These are phyloP conservation scores for Begonia fuchsioides DNA, from an alignment of 306 rosid genomes.

Conservation along the genomic window DNA sequence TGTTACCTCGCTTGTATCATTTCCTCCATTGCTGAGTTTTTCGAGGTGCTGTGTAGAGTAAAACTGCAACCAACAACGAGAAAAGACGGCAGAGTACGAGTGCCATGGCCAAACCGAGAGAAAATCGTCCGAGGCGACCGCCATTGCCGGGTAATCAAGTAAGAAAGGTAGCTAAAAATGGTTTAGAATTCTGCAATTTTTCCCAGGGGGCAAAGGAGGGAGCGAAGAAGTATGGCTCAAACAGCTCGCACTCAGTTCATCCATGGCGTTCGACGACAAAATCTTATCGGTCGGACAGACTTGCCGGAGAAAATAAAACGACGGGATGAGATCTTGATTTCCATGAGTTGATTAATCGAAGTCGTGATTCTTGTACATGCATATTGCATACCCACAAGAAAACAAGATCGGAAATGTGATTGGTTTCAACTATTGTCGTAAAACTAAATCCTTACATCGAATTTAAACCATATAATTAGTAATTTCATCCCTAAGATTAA, in stretches of 20 bases:
- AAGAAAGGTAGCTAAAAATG: constrained; percentile 29
- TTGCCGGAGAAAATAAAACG: constrained; percentile 15
- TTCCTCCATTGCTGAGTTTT: background rate
- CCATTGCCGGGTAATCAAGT: constrained; percentile 17
- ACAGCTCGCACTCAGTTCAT: constrained; percentile 20
- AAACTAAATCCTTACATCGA: no score
- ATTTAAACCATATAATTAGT: no score
- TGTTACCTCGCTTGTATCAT: background rate
- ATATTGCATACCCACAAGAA: background rate
- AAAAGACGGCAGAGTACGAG: constrained; percentile 24
- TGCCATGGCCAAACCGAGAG: constrained; percentile 26
- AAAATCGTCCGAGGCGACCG: constrained; percentile 21
- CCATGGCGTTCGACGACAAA: constrained; percentile 28
- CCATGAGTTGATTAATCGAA: constrained; percentile 22
- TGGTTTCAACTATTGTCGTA: no score
- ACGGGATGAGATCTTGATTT: constrained; percentile 39
- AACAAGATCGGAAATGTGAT: no score
- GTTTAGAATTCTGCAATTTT: constrained; percentile 8
- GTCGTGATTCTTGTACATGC: background rate
- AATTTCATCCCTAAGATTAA: no score
- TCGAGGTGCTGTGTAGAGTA: constrained; percentile 26
- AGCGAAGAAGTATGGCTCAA: constrained; percentile 11
- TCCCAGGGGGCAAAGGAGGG: constrained; percentile 30
- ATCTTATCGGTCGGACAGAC: constrained; percentile 18
- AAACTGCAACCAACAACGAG: constrained; percentile 19